Conservation (phyloP, 768 basidiomycete genomes). For the Mycena albidolilacea region DNA sequence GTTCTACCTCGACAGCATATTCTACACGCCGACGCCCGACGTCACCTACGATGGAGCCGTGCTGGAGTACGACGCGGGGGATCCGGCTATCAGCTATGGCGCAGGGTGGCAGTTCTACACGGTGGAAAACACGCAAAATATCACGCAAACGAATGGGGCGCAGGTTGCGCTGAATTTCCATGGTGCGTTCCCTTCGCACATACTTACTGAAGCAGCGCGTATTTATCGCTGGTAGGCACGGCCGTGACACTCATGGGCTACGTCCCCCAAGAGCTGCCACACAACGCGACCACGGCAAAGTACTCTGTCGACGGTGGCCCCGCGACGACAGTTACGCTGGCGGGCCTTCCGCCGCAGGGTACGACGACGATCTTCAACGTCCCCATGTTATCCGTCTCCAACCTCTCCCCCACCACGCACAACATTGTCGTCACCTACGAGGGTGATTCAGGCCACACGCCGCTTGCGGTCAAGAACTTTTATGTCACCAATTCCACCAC, state of each 20-base stretch:
- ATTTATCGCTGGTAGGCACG: neutral
- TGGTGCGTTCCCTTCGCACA: neutral
- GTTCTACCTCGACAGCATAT: neutral
- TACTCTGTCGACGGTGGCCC: neutral
- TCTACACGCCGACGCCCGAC: neutral
- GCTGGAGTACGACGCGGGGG: neutral
- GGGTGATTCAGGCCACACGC: neutral
- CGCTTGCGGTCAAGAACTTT: neutral
- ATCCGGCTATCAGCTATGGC: neutral
- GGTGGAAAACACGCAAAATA: neutral
- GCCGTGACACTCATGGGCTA: neutral
- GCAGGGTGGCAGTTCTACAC: neutral
- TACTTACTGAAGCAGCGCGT: neutral
- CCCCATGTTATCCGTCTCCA: neutral
- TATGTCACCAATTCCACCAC: neutral
- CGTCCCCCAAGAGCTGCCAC: neutral
- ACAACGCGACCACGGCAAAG: neutral
- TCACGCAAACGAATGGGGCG: neutral
- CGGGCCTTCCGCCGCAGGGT: neutral
- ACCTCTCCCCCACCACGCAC: neutral
- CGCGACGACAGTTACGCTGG: neutral
- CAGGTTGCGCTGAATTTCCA: neutral
- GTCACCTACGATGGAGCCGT: neutral
- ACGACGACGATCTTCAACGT: neutral
- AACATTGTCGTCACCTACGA: neutral